These are phyloP conservation scores for Chalciporus sp. DNA, from an alignment of 1,284 basidiomycete genomes.

Conservation along the genomic window DNA sequence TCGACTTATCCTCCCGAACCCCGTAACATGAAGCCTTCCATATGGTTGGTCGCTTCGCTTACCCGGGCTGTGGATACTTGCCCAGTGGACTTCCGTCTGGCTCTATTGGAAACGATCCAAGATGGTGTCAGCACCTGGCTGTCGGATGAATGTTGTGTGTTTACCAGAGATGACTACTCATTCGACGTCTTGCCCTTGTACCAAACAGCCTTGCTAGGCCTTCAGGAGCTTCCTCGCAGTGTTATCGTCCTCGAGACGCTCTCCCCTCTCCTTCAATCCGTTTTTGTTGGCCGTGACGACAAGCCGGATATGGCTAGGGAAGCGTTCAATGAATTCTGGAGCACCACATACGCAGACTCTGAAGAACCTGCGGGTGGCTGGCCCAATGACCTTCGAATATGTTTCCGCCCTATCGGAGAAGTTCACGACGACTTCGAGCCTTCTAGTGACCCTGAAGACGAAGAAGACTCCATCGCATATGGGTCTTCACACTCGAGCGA, in stretches of 20 bases:
- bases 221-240: constrained; percentile 46
- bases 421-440: constrained; percentile 14
- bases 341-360: constrained; percentile 41
- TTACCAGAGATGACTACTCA: constrained; percentile 54
- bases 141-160: constrained; percentile 53
- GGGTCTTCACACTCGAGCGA: constrained; percentile 9
- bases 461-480: constrained; percentile 17
- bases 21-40: constrained; percentile 49
- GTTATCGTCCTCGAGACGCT: constrained; percentile 44
- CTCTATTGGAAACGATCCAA: constrained; percentile 49
- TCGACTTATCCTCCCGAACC: constrained; percentile 69
- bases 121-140: constrained; percentile 67
- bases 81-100: constrained; percentile 46
- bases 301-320: constrained; percentile 43
- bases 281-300: constrained; percentile 50
- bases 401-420: constrained; percentile 30
- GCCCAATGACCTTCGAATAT: constrained; percentile 48
- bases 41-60: constrained; percentile 65
- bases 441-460: constrained; percentile 28
- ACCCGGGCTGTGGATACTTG: constrained; percentile 54
- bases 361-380: constrained; percentile 50
- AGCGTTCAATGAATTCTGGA: constrained; percentile 64
- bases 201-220: constrained; percentile 51
- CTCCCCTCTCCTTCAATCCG: constrained; percentile 52
- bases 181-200: constrained; percentile 66